Percentiles rank a stretch among this genome's conserved stretches.
These are phyloP conservation scores for Trypanosoma platydactyli DNA, from an alignment of 208 protist species.

Conservation along the genomic window DNA sequence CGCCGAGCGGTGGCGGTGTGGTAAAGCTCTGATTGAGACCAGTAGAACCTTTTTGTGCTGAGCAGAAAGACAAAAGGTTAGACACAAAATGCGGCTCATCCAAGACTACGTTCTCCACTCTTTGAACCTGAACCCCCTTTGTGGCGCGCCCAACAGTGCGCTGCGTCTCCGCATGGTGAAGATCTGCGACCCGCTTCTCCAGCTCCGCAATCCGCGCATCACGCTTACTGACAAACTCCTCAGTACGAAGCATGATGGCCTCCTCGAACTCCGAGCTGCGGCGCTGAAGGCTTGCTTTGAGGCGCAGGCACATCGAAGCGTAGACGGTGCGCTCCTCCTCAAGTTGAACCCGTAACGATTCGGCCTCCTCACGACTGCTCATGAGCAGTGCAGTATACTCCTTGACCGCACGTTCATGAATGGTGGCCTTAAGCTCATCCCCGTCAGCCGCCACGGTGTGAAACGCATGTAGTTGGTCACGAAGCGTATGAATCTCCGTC, in stretches of 20 bases:
- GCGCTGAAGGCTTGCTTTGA: constrained; percentile 33
- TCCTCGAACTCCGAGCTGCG: constrained; percentile 27
- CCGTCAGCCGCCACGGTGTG: constrained; percentile 21
- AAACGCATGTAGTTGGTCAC: constrained; percentile 31
- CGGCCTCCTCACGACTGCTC: constrained; percentile 30
- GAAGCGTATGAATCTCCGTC: constrained; percentile 28
- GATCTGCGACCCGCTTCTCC: background rate
- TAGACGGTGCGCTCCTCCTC: constrained; percentile 42
- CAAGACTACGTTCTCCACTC: constrained; percentile 1
- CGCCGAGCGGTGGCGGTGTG: background rate
- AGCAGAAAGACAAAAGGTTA: constrained; percentile 15
- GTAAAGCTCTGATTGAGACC: constrained; percentile 15
- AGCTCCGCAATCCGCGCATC: constrained; percentile 11
- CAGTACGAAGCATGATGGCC: constrained; percentile 19
- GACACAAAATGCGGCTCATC: constrained; percentile 20
- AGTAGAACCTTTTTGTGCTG: background rate
- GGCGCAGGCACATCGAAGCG: constrained; percentile 39
- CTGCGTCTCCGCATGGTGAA: background rate
- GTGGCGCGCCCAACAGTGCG: constrained; percentile 1
- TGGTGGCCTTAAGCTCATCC: constrained; percentile 16
- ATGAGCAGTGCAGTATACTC: constrained; percentile 37
- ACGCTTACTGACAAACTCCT: constrained; percentile 9
- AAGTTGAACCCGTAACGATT: constrained; percentile 26
- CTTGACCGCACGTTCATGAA: constrained; percentile 32
- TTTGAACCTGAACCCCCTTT: constrained; percentile 7